Evolutionary conservation across 257 asterid genomes (phyloP), one percentile per base, ranked within the genome.

Genomic region (Solanum pinnatisectum): DNA sequence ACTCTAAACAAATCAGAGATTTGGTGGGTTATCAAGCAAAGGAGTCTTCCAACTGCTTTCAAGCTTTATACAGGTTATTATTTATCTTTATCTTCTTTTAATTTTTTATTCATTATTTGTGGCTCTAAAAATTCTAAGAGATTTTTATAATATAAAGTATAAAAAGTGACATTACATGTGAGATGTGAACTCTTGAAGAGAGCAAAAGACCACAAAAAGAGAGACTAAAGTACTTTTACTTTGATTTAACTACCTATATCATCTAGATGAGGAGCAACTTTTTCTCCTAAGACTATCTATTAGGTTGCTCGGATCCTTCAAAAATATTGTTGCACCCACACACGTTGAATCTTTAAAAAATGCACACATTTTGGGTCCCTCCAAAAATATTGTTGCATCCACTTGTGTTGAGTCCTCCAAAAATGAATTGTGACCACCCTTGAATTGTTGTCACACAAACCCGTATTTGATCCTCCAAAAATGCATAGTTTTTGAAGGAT

Each of bases 1-100:
- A 94, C 96, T 84, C 84, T 74, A 11, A 95, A 95, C 89, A 96
- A 96, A 91, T 96, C 99, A 52, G 97, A 95, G 90, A 94, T 96
- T 89, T 94, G 98, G 98, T 96, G 98, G 98, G 98, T 88, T 77
- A 89, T 95, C 81, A 96, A 96, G 93, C 99, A 94, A 91, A 95
- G 99, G 92, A 94, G 91, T 78, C 89, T 96, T 67, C 99, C 99
- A 0, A 93, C 97, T 87, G 97, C 98, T 87, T 96, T 95, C 94
- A 96, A 93, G 93, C 98, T 96, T 89, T 96, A 92, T 63, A 95
- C 99, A 93, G 99, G 99, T 93, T 92, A 85, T 72, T 13, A 36
- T 36, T 36, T 73, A 85, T 73, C 84, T 33, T 85, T 63, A 13
- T 44, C 77, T 88, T 13, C 37, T 60, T 39, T 46, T 8, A 27